Percentiles rank a stretch among this genome's conserved stretches.
Evolutionary conservation across 257 asterid species (phyloP).

Genomic region (Ligustrum vulgare): DNA sequence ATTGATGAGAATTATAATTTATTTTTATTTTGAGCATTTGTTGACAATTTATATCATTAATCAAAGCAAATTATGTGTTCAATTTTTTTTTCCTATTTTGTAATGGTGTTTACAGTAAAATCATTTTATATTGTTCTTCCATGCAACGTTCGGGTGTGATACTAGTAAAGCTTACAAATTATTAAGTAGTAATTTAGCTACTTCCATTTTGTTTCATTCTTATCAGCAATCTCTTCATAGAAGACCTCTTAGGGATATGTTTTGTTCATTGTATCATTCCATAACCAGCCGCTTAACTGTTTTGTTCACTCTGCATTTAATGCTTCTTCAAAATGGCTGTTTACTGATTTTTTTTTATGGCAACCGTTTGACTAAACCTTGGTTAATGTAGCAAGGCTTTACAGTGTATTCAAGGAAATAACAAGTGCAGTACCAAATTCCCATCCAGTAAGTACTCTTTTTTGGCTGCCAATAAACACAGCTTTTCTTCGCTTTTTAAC

Average conservation of each 20-base stretch:
- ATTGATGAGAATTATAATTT: too few relatives aligned
- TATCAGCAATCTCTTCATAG: background rate
- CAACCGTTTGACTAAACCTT: background rate
- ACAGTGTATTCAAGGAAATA: slow-evolving; percentile 44
- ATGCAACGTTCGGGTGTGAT: too few relatives aligned
- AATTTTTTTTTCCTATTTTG: too few relatives aligned
- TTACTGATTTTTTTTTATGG: background rate
- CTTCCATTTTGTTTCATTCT: background rate
- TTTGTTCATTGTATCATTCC: background rate
- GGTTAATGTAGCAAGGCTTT: slow-evolving; percentile 42
- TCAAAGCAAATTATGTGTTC: too few relatives aligned
- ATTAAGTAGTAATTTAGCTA: background rate
- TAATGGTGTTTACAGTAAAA: too few relatives aligned
- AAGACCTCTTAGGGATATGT: background rate
- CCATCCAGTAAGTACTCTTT: slow-evolving; percentile 39
- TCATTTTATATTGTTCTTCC: too few relatives aligned
- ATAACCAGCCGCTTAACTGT: background rate
- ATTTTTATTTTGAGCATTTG: too few relatives aligned
- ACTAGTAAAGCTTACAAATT: background rate
- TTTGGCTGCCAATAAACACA: background rate
- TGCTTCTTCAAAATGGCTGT: background rate
- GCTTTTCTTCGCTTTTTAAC: background rate
- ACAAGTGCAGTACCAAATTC: slow-evolving; percentile 36
- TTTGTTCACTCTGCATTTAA: background rate
- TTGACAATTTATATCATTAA: too few relatives aligned